These are phyloP conservation scores for Cladophialophora exuberans DNA, from an alignment of 2,329 filamentous ascomycete genomes.

Conservation along the genomic window DNA sequence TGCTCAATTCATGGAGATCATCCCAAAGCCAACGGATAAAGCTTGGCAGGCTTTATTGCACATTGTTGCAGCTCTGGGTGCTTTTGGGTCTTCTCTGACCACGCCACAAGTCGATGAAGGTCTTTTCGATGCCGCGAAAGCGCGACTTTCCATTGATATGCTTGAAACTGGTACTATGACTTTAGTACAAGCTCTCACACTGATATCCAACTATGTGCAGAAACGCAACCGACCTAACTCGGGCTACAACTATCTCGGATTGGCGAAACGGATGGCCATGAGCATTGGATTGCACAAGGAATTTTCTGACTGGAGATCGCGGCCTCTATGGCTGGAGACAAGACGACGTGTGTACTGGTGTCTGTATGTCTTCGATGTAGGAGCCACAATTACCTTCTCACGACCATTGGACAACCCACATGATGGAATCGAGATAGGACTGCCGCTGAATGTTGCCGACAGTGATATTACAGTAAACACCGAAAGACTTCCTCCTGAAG, in stretches of 20 bases:
- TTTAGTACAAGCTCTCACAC: constrained; percentile 38
- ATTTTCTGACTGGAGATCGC: constrained; percentile 18
- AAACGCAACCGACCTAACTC: constrained; percentile 56
- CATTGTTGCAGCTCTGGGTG: constrained; percentile 35
- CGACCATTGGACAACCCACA: too few species aligned
- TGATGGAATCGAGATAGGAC: too few species aligned
- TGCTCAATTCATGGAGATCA: constrained; percentile 24
- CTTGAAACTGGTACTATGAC: constrained; percentile 39
- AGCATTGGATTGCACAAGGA: constrained; percentile 55
- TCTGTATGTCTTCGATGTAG: constrained; percentile 27
- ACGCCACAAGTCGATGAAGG: constrained; percentile 22
- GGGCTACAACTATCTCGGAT: constrained; percentile 54
- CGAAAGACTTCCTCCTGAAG: too few species aligned
- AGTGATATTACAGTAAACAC: too few species aligned
- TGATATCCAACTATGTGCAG: constrained; percentile 54
- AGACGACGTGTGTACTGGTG: constrained; percentile 23
- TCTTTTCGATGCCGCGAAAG: constrained; percentile 28
- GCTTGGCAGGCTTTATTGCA: constrained; percentile 35
- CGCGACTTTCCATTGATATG: constrained; percentile 26
- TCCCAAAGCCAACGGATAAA: constrained; percentile 25
- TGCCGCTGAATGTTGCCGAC: too few species aligned
- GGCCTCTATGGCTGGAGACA: constrained; percentile 16
- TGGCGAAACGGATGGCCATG: constrained; percentile 55
- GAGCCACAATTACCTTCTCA: constrained; percentile 25
- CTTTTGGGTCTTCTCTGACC: constrained; percentile 27